phyloP scores from a whole-genome alignment of 768 basidiomycete genomes.

The Pleurotus platypus region DNA sequence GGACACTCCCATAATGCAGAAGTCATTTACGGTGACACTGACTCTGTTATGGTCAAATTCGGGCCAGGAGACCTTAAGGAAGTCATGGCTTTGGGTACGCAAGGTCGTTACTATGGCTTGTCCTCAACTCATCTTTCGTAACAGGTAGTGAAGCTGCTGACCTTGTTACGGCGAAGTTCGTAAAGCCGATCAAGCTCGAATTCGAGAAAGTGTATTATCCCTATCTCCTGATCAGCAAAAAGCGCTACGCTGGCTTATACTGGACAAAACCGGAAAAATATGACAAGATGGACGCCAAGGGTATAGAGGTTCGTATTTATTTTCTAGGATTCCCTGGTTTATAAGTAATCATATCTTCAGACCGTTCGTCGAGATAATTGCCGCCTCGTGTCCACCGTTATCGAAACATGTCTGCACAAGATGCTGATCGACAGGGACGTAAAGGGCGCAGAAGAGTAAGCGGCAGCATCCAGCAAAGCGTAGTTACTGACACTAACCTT shows the following conservation, averaged over 20 bases:
- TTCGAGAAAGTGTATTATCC: conserved; percentile 99
- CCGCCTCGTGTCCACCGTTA: conserved; percentile 95
- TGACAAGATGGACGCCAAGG: conserved; percentile 99
- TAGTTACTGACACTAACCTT: conserved; percentile 8
- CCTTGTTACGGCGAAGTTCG: conserved; percentile 85
- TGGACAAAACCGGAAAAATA: conserved; percentile 96
- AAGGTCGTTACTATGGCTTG: background rate
- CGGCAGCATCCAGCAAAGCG: conserved; percentile 1
- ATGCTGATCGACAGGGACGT: conserved; percentile 96
- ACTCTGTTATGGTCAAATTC: conserved; percentile 98
- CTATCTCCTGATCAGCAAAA: conserved; percentile 96
- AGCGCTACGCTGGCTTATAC: conserved; percentile 96
- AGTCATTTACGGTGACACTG: conserved; percentile 98
- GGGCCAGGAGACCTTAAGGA: conserved; percentile 82
- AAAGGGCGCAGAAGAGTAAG: conserved; percentile 87
- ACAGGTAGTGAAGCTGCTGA: conserved; percentile 90
- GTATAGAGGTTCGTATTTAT: conserved; percentile 68
- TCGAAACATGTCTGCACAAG: conserved; percentile 96
- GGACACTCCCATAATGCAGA: conserved; percentile 85
- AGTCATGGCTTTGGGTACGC: conserved; percentile 87
- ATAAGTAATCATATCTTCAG: conserved; percentile 32
- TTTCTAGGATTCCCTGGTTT: conserved; percentile 1
- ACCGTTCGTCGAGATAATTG: conserved; percentile 98
- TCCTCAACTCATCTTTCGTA: background rate
- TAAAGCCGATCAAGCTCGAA: conserved; percentile 96